These are phyloP conservation scores for Leishmania guyanensis DNA, from an alignment of 208 protist genomes.

Conservation along the genomic window DNA sequence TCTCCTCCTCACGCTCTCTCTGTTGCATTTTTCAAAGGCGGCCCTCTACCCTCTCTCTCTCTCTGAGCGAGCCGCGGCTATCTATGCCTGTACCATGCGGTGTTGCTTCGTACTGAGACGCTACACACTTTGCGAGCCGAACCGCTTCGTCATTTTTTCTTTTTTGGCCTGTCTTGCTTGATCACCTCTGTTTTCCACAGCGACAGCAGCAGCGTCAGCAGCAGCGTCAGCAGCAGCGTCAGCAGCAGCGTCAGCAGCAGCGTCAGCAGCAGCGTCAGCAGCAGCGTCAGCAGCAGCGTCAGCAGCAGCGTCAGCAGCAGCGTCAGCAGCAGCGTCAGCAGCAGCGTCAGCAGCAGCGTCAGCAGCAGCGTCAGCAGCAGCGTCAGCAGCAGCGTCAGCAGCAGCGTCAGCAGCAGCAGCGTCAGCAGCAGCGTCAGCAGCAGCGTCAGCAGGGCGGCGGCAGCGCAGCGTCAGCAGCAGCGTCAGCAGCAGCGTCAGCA, in stretches of 20 bases:
- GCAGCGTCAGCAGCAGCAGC: no score
- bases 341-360: no score
- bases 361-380: neutral
- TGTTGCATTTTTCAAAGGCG: neutral
- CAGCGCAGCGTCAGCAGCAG: no score
- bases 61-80: neutral
- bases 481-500: neutral
- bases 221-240: no score
- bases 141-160: neutral
- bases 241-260: no score
- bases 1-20: neutral
- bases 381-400: neutral
- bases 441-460: no score
- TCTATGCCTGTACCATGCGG: neutral
- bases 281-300: no score
- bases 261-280: no score
- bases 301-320: no score
- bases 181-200: neutral
- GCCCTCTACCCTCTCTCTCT: neutral
- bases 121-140: neutral
- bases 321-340: no score
- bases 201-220: neutral
- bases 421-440: no score
- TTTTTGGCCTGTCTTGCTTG: neutral
- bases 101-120: no score